These are phyloP conservation scores for Piper longum DNA, from an alignment of 164 flowering plant species.

Conservation along the genomic window DNA sequence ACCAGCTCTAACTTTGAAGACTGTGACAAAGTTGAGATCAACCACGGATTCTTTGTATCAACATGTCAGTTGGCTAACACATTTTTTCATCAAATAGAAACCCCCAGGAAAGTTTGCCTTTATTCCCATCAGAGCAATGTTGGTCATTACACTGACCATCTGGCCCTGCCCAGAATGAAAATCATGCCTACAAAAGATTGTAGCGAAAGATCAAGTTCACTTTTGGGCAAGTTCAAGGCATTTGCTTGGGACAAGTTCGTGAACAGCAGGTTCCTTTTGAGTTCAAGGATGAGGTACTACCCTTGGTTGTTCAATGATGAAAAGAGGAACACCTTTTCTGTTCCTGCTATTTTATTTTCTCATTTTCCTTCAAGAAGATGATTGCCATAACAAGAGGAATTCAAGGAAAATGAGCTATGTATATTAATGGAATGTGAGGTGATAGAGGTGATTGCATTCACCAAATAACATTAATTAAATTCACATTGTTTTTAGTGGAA, in stretches of 20 bases:
- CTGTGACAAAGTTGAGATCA: conserved; percentile 48
- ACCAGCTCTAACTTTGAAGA: conserved; percentile 18
- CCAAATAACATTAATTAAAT: no score
- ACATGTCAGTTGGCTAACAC: conserved; percentile 49
- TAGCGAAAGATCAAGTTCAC: conserved; percentile 1
- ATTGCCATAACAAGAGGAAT: not conserved
- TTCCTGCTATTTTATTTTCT: conserved; percentile 22
- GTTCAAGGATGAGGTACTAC: conserved; percentile 6
- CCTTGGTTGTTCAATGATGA: conserved; percentile 5
- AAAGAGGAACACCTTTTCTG: conserved; percentile 7
- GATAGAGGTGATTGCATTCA: no score
- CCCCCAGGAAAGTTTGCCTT: conserved; percentile 51
- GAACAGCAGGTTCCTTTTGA: conserved; percentile 6
- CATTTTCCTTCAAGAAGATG: conserved; percentile 12
- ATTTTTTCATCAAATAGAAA: conserved; percentile 55
- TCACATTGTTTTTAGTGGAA: no score
- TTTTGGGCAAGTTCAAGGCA: conserved; percentile 15
- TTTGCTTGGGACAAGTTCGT: conserved; percentile 12
- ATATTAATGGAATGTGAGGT: no score
- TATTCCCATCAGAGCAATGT: conserved; percentile 28
- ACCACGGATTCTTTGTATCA: conserved; percentile 52
- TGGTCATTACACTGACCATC: conserved; percentile 2
- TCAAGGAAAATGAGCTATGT: not conserved
- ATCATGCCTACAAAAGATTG: not conserved
- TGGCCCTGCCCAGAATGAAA: conserved; percentile 6